Base-by-base conservation (phyloP, 352 stramenopile species). In the Achlya hypogyna region DNA sequence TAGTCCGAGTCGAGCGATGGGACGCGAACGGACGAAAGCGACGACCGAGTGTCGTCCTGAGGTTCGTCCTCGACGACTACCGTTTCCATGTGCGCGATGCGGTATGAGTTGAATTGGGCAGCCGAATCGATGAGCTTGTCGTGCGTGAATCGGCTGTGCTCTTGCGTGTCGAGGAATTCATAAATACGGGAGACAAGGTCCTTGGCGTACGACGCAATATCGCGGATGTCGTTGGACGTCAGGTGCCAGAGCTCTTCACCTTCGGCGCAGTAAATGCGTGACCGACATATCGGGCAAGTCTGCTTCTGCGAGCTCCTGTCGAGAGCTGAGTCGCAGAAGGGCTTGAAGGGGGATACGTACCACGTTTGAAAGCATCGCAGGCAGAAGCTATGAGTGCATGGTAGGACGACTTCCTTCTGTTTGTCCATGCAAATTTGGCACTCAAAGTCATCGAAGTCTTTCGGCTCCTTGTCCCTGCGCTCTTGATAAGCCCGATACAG, bases 371-470 rank as follows among this genome's bases (percentile, higher is more conserved):
- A 89, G 62, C 83, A 91, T 51, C 74, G 75, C 10, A 89, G 71
- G 56, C 83, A 91, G 69, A 91, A 91, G 65, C 83, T 91, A 67
- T 91, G 83, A 1, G 78, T 74, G 69, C 83, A 91, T 0, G 81
- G 79, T 65, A 91, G 51, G 18, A 77, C 81, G 14, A 91, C 78
- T 69, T 91, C 79, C 72, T 90, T 91, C 65, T 87, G 73, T 72
- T 87, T 87, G 73, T 91, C 83, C 83, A 91, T 91, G 71, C 83
- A 91, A 47, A 91, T 91, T 65, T 89, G 80, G 49, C 83, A 91
- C 72, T 91, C 83, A 16, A 77, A 84, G 51, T 91, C 83, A 53
- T 91, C 82, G 35, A 64, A 64, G 32, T 45, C 38, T 25, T 64
- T 64, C 12, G 38, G 12, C 38, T 64, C 54, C 16, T 47, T 64